Percentiles rank a stretch among this genome's conserved stretches.
These are phyloP conservation scores for Teunomyces gatunensis DNA, from an alignment of 805 yeast species.

Conservation along the genomic window DNA sequence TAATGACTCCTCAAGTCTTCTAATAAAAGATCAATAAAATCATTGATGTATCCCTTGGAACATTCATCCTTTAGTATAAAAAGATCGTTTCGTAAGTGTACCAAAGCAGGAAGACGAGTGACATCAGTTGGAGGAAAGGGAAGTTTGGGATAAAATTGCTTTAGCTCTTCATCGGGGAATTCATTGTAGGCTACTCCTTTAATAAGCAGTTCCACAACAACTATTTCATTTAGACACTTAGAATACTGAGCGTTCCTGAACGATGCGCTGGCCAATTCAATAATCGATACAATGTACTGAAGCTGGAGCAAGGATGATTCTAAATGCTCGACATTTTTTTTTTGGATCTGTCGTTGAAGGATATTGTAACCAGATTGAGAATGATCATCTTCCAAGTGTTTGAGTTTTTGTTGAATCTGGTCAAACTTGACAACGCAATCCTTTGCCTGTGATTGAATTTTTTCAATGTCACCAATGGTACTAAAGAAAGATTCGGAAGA, in stretches of 20 bases:
- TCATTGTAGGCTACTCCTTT: constrained; percentile 38
- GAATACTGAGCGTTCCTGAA: constrained; percentile 47
- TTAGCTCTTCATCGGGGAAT: constrained; percentile 14
- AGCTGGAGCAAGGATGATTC: constrained; percentile 61
- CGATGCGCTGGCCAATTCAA: constrained; percentile 36
- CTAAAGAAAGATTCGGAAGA: constrained; percentile 83
- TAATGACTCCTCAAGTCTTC: constrained; percentile 62
- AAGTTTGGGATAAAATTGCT: constrained; percentile 18
- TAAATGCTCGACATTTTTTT: constrained; percentile 58
- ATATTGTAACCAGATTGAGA: constrained; percentile 51
- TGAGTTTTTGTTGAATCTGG: constrained; percentile 45
- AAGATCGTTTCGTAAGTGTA: constrained; percentile 50
- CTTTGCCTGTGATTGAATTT: constrained; percentile 54
- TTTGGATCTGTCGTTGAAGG: constrained; percentile 47
- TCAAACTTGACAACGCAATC: constrained; percentile 48
- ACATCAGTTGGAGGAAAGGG: constrained; percentile 39
- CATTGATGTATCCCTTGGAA: constrained; percentile 62
- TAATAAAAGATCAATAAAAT: constrained; percentile 54
- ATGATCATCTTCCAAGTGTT: constrained; percentile 45
- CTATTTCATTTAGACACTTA: constrained; percentile 55
- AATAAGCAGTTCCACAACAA: constrained; percentile 55
- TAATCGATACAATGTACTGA: constrained; percentile 31
- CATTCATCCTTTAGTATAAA: constrained; percentile 58
- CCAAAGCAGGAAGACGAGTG: constrained; percentile 48
- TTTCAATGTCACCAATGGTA: constrained; percentile 75